Evolutionary conservation across 305 asterid genomes (phyloP).

Genomic region (Andrographis paniculata): DNA sequence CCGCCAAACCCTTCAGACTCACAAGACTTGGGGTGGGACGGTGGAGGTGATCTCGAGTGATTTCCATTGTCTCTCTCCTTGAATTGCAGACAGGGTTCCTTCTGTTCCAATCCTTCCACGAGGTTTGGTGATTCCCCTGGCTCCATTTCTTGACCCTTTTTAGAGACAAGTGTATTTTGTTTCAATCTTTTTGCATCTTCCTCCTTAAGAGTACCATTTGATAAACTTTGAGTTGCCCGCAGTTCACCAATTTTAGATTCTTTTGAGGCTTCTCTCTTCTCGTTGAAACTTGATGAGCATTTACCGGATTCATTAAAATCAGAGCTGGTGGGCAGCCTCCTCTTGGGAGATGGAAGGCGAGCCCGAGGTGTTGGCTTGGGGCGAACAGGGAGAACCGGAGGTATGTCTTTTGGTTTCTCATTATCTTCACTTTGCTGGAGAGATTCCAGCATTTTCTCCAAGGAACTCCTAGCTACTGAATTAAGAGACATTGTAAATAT

Average conservation of each 20-base stretch:
- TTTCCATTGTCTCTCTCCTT: constrained; percentile 25
- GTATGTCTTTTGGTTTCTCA: constrained; percentile 56
- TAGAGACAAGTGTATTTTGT: constrained; percentile 37
- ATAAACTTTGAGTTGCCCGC: no score
- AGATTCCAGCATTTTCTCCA: constrained; percentile 91
- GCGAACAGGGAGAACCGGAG: constrained; percentile 84
- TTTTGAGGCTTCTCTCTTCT: background rate
- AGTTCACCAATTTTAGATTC: no score
- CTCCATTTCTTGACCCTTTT: constrained; percentile 35
- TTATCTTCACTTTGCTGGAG: constrained; percentile 51
- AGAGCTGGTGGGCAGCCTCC: constrained; percentile 33
- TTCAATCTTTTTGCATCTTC: constrained; percentile 25
- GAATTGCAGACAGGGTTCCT: constrained; percentile 15
- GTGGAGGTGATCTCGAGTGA: constrained; percentile 21
- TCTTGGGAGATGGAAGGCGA: constrained; percentile 64
- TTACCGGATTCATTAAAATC: constrained; percentile 21
- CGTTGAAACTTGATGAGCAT: constrained; percentile 16
- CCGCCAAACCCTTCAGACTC: constrained; percentile 42
- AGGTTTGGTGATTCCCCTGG: constrained; percentile 34
- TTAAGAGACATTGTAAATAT: constrained; percentile 29
- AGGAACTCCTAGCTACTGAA: constrained; percentile 65
- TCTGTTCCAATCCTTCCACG: constrained; percentile 16
- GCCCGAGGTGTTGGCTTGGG: constrained; percentile 57
- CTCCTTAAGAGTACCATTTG: background rate
- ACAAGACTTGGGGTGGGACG: constrained; percentile 22